These are phyloP conservation scores for Suhomyces bolitotheri DNA, from an alignment of 1,139 yeast genomes.

Conservation along the genomic window DNA sequence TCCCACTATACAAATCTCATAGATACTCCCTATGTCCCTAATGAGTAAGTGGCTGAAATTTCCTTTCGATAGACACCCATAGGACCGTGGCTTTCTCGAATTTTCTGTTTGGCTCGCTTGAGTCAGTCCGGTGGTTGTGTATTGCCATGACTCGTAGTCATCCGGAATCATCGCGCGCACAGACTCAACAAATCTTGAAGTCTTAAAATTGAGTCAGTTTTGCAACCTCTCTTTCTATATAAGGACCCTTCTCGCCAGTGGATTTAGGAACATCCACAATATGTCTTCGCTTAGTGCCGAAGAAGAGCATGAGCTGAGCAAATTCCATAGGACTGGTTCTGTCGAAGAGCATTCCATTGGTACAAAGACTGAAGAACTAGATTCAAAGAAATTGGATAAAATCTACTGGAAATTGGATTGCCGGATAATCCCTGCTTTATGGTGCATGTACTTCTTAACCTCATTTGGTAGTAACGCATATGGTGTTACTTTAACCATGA, in stretches of 20 bases:
- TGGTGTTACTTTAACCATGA: constrained; percentile 84
- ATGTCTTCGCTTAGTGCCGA: not conserved
- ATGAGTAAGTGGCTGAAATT: no score
- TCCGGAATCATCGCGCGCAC: constrained; percentile 10
- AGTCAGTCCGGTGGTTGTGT: not conserved
- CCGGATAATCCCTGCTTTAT: constrained; percentile 79
- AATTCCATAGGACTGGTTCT: constrained; percentile 3
- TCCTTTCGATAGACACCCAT: no score
- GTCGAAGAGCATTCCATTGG: constrained; percentile 8
- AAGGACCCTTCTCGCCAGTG: not conserved
- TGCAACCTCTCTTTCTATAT: not conserved
- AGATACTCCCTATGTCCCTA: no score
- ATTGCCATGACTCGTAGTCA: constrained; percentile 11
- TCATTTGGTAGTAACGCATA: constrained; percentile 79
- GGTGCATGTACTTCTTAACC: constrained; percentile 77
- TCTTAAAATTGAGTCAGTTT: not conserved
- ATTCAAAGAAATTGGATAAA: constrained; percentile 46
- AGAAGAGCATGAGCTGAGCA: not conserved
- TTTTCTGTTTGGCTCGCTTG: no score
- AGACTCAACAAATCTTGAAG: constrained; percentile 6
- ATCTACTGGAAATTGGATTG: constrained; percentile 67
- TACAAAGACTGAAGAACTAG: constrained; percentile 6
- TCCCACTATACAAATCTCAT: no score
- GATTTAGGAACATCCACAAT: not conserved
- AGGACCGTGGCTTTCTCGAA: no score